Evolutionary conservation across 2,329 filamentous ascomycete genomes (phyloP), one percentile per base, ranked within the genome.

Genomic region (Monosporascus cannonballus): DNA sequence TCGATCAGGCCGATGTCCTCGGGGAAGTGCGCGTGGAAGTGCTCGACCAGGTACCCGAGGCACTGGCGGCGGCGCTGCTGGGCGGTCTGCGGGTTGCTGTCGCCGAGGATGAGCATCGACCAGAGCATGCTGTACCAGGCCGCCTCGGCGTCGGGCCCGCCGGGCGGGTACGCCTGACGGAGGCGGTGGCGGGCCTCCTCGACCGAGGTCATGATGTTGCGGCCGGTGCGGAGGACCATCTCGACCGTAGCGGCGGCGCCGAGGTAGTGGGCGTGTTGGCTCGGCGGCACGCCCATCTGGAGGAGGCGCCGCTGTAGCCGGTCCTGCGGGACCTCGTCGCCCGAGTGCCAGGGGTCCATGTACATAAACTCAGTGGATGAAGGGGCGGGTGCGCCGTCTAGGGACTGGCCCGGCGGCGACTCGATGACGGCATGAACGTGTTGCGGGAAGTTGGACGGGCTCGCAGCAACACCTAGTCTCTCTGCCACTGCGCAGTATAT

Each of bases 401-500:
- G 69, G 60, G 61, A 61, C 56, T 61, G 49, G 53, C 64, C 47
- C 60, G 64, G 24, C 42, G 53, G 50, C 57, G 56, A 51, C 5
- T 51, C 70, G 20, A 88, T 74, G n/a, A 87, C 77, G 37, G 80
- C 83, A 60, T 85, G 79, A 36, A 87, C 83, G 64, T 87, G 85
- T 58, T 79, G 79, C 7, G 84, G 82, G 60, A 83, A 86, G 48
- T 80, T 82, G 56, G 83, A 86, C 11, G 83, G 83, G n/a, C 73
- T 74, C 2, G 85, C 84, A 58, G 81, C 72, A 24, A 88, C 68
- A 8, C 78, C 79, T 9, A 87, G 67, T 17, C 76, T 73, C 44
- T 72, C 71, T 2, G 83, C 83, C 17, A 87, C 68, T 36, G 78
- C 79, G 65, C 84, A 87, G 68, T 81, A 88, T 54, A 87, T 84